Conservation (phyloP, 75 land plant species). For the Sequoia sempervirens region DNA sequence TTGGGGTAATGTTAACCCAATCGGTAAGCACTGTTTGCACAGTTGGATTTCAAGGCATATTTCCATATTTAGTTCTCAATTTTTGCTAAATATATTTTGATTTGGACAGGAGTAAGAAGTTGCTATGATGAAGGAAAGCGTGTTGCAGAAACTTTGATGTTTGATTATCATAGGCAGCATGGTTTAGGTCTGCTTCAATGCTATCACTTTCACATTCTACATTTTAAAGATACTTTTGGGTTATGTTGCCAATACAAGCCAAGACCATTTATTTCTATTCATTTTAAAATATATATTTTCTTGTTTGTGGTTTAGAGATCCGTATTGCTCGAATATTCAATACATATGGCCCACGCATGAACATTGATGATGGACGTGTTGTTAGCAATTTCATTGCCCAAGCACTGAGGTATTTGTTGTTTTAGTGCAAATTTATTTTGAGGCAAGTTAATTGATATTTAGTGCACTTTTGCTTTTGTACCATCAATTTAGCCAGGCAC, state of each 20-base stretch:
- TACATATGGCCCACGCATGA: slow-evolving; percentile 88
- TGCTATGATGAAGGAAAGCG: slow-evolving; percentile 99
- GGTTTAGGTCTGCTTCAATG: slow-evolving; percentile 52
- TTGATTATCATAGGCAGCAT: slow-evolving; percentile 97
- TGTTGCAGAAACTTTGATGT: slow-evolving; percentile 91
- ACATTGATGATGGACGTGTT: slow-evolving; percentile 90
- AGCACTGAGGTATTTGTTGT: slow-evolving; percentile 31
- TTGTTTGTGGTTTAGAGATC: slow-evolving; percentile 35
- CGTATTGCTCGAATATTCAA: slow-evolving; percentile 89
- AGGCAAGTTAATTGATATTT: neutral
- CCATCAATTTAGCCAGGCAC: neutral
- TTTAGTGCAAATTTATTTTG: neutral
- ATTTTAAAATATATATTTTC: neutral
- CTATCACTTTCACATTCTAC: neutral
- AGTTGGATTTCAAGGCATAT: neutral
- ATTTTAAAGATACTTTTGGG: neutral
- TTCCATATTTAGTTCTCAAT: neutral
- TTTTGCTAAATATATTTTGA: neutral
- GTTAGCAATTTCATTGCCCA: slow-evolving; percentile 96
- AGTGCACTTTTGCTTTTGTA: neutral
- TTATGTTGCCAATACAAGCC: neutral
- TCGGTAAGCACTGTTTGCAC: slow-evolving; percentile 38
- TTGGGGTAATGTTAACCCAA: slow-evolving; percentile 94
- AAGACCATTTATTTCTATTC: neutral
- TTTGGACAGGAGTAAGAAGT: slow-evolving; percentile 78